A percentile compares a stretch with the other conserved stretches of the same genome.
phyloP scores from a whole-genome alignment of 1,139 yeast species.

The Hanseniaspora sp. region DNA sequence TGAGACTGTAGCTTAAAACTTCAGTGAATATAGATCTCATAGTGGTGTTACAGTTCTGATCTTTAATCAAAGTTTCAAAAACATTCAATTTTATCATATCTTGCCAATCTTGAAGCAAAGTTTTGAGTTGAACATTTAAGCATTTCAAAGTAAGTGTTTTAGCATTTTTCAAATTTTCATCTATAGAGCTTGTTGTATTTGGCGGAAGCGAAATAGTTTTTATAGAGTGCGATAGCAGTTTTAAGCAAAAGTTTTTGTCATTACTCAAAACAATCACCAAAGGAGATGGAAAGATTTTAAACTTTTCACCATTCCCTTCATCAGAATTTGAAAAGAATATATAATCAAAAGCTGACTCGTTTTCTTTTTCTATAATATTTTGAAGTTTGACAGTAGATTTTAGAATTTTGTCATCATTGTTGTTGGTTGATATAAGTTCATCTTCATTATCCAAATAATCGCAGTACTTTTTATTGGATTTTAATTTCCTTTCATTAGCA shows the following conservation, averaged over 20 bases:
- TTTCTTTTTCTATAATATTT: neutral
- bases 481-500: neutral
- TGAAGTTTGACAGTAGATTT: neutral
- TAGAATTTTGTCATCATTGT: slow-evolving; percentile 12
- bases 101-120: slow-evolving; percentile 2
- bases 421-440: neutral
- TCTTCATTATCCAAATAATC: neutral
- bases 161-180: neutral
- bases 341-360: slow-evolving; percentile 2
- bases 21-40: neutral
- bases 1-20: neutral
- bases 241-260: slow-evolving; percentile 11
- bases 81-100: neutral
- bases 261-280: slow-evolving; percentile 2
- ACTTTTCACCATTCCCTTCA: neutral
- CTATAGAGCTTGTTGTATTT: neutral
- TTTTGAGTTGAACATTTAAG: neutral
- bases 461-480: neutral
- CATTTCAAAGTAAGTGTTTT: slow-evolving; percentile 4
- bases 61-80: neutral
- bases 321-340: neutral
- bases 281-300: slow-evolving; percentile 2
- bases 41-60: neutral
- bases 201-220: slow-evolving; percentile 9
- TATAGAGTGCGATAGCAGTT: slow-evolving; percentile 1